Conservation (phyloP, 2,329 filamentous ascomycete genomes). For the Pseudogymnoascus pannorum region DNA sequence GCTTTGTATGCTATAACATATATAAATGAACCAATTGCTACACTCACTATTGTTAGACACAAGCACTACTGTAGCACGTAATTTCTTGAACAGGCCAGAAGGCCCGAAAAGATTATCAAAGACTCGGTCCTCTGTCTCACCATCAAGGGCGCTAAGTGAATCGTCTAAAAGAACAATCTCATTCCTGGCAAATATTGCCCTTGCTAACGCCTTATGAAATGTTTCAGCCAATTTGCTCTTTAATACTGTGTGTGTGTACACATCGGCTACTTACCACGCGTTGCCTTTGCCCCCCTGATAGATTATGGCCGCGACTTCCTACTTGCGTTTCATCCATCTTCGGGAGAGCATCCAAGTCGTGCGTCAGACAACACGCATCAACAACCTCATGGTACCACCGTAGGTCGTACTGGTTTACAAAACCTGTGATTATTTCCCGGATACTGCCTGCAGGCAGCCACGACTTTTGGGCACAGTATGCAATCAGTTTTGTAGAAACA, state of each 20-base stretch:
- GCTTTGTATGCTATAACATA: no score
- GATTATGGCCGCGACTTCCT: constrained; percentile 35
- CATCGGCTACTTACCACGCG: constrained; percentile 29
- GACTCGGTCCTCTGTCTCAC: constrained; percentile 35
- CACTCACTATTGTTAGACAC: constrained; percentile 34
- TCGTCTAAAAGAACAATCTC: constrained; percentile 40
- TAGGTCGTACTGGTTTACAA: constrained; percentile 14
- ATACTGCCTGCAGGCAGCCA: constrained; percentile 34
- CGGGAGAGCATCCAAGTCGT: constrained; percentile 26
- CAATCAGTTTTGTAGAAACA: constrained; percentile 25
- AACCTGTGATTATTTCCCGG: constrained; percentile 27
- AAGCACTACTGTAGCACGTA: constrained; percentile 36
- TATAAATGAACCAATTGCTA: no score
- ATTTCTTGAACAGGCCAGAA: constrained; percentile 34
- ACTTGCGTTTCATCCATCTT: constrained; percentile 33
- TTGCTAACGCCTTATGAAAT: constrained; percentile 36
- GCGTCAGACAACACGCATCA: constrained; percentile 19
- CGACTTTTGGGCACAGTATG: constrained; percentile 32
- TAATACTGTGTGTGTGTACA: no score
- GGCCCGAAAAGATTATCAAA: constrained; percentile 36
- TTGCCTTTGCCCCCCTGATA: constrained; percentile 40
- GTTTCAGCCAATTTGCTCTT: no score
- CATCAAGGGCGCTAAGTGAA: constrained; percentile 39
- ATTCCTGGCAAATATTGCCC: constrained; percentile 38
- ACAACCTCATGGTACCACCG: constrained; percentile 30